Evolutionary conservation across 1,139 yeast species (phyloP), one percentile per base, ranked within the genome.

Genomic region (Nakaseomyces sp.): DNA sequence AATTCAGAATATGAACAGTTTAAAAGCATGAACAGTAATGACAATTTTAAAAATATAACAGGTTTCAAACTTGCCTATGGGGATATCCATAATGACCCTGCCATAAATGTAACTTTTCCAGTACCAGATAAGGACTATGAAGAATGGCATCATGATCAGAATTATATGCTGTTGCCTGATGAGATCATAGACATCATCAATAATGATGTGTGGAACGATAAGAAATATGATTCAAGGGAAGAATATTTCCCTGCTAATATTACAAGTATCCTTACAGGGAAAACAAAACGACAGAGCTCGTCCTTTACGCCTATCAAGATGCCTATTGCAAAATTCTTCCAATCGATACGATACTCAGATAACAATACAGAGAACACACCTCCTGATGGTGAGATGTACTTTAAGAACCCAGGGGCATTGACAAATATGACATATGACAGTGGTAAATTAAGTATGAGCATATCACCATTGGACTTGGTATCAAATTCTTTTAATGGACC

Each of bases 31-130:
- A 68, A 72, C 2, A 79, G 73, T 58, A 47, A 57, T 15, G 50
- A 63, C 3, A 87, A 87, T 7, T 81, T 81, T 58, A 84, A 83
- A 0, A 81, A 84, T 54, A 61, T 86, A 9, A 83, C 94, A 0
- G 95, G 95, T 7, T 74, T 81, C 49, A 71, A 69, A 56, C 63
- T 79, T 46, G 78, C 82, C 41, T 84, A 81, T 53, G 64, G 67
- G 8, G 91, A 83, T 58, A 71, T 69, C 28, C 15, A 70, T 3
- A 55, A 64, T 4, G 73, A 74, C 9, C 66, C 70, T 43, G 66
- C 69, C 32, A 63, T 57, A 0, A 66, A 66, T 45, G 70, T 73
- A 44, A 69, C 77, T 0, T 81, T 81, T 76, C 88, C 88, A 1
- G 58, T 80, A 22, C 77, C 72, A 24, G 64, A 66, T 28, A 61